phyloP scores from a whole-genome alignment of 108 stramenopile species.

The Poteriospumella lacustris region DNA sequence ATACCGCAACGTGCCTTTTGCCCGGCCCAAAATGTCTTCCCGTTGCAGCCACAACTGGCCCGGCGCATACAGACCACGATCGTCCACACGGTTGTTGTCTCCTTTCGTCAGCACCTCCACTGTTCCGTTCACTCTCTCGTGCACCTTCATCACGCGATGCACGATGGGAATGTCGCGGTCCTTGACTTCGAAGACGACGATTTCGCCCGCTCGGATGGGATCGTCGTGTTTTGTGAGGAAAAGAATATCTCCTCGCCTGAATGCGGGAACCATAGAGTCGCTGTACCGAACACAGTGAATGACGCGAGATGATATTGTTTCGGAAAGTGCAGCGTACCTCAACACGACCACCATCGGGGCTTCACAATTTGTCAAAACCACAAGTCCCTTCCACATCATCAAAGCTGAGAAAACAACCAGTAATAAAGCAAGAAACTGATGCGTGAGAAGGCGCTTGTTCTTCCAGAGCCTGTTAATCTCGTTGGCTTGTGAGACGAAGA shows the following conservation, averaged over 20 bases:
- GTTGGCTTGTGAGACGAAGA: conserved; percentile 43
- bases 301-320: too few relatives aligned
- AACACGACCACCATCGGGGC: conserved; percentile 96
- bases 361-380: conserved; percentile 92
- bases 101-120: conserved; percentile 92
- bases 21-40: conserved; percentile 93
- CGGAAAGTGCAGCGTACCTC: too few relatives aligned
- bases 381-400: conserved; percentile 98
- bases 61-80: conserved; percentile 93
- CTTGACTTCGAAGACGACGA: conserved; percentile 98
- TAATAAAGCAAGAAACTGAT: conserved; percentile 88
- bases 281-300: too few relatives aligned
- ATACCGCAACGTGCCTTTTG: conserved; percentile 75
- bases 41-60: conserved; percentile 95
- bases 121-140: conserved; percentile 51
- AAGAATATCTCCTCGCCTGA: conserved; percentile 95
- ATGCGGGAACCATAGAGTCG: conserved; percentile 97
- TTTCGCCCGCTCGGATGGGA: conserved; percentile 85
- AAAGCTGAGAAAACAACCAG: conserved; percentile 98
- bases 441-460: conserved; percentile 85
- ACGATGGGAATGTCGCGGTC: conserved; percentile 99
- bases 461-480: conserved; percentile 98
- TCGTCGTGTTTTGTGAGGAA: conserved; percentile 90
- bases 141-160: conserved; percentile 93
- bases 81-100: conserved; percentile 97